These are phyloP conservation scores for Neonectria ditissima DNA, from an alignment of 2,329 filamentous ascomycete genomes.

Conservation along the genomic window DNA sequence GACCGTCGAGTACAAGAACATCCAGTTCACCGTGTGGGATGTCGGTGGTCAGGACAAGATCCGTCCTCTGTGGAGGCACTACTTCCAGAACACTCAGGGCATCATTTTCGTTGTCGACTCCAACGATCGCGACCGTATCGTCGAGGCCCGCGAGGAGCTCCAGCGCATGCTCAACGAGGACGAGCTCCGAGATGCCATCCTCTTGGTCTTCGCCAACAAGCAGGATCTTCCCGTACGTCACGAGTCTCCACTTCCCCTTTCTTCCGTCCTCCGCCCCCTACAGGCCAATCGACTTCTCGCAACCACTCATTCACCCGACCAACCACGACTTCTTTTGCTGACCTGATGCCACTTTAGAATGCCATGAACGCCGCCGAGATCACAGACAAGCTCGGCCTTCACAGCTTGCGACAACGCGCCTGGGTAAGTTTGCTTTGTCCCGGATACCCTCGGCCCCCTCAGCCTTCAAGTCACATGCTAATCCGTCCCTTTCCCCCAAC, in stretches of 20 bases:
- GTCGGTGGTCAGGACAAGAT: slow-evolving; percentile 99
- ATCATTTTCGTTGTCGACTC: slow-evolving; percentile 99
- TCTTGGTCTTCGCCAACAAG: slow-evolving; percentile 99
- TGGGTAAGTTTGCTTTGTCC: slow-evolving; percentile 79
- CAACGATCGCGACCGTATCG: slow-evolving; percentile 98
- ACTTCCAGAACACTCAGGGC: slow-evolving; percentile 99
- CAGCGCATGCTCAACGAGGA: slow-evolving; percentile 99
- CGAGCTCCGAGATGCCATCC: slow-evolving; percentile 95
- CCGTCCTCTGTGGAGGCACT: slow-evolving; percentile 98
- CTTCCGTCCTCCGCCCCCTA: slow-evolving; percentile 14
- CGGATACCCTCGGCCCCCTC: not conserved
- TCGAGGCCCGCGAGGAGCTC: slow-evolving; percentile 95
- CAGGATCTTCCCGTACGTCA: slow-evolving; percentile 94
- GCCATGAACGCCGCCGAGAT: slow-evolving; percentile 99
- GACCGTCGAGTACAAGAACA: slow-evolving; percentile 99
- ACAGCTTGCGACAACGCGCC: slow-evolving; percentile 97
- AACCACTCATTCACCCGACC: slow-evolving; percentile 9
- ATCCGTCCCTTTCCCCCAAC: slow-evolving; percentile 36
- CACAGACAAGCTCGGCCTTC: slow-evolving; percentile 99
- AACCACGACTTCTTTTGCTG: slow-evolving; percentile 28
- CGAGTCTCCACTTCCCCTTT: slow-evolving; percentile 31
- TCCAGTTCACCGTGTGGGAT: slow-evolving; percentile 99
- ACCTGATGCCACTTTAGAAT: slow-evolving; percentile 70
- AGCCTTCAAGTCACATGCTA: slow-evolving; percentile 34
- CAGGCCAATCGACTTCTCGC: slow-evolving; percentile 15